phyloP scores from a whole-genome alignment of 495 filamentous ascomycete species.

The Penicillium silybi region DNA sequence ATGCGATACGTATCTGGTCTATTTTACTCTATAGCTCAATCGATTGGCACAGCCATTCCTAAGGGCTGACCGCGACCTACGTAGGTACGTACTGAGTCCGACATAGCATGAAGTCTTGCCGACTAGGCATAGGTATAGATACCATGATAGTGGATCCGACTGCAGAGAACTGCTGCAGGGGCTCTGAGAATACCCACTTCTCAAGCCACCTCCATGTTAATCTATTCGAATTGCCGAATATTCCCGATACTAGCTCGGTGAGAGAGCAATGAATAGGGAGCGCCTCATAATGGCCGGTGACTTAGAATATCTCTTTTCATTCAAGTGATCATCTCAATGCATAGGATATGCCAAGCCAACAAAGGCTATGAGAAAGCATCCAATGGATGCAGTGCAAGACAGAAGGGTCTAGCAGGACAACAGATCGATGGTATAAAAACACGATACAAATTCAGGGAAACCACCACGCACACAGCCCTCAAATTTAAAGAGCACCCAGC shows the following conservation, averaged over 20 bases:
- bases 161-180: background rate
- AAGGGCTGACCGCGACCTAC: too few species aligned
- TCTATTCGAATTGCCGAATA: background rate
- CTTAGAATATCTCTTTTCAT: background rate
- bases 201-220: background rate
- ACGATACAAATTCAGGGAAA: slow-evolving; percentile 8
- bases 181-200: background rate
- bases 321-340: background rate
- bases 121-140: background rate
- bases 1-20: too few species aligned
- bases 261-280: background rate
- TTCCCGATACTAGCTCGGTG: background rate
- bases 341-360: background rate
- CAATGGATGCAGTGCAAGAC: slow-evolving; percentile 5
- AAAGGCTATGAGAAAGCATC: background rate
- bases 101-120: too few species aligned
- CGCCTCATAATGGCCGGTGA: background rate
- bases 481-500: slow-evolving; percentile 75
- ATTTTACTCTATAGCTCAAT: background rate
- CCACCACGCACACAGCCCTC: background rate
- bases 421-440: slow-evolving; percentile 28
- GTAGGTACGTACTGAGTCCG: too few species aligned
- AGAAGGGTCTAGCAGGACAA: slow-evolving; percentile 14
- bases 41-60: background rate
- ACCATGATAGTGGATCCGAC: background rate